A percentile compares a stretch with the other conserved stretches of the same genome.
Conservation (phyloP, 108 stramenopile genomes). For the Nannochloropsis salina region DNA sequence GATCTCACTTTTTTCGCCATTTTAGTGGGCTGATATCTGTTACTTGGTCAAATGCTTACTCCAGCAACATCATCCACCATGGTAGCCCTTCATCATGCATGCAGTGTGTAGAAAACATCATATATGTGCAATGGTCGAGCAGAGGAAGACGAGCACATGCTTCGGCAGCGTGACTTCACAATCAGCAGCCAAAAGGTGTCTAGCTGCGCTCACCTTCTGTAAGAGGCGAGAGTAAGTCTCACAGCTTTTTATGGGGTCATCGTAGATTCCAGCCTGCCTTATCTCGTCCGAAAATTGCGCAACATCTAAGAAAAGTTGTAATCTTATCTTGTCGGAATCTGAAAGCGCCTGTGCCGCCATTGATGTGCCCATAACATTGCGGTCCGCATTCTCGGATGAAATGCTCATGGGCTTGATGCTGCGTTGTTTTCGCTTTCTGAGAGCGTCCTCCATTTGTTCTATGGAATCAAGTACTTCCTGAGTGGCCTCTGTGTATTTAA, state of each 20-base stretch:
- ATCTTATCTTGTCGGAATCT: not conserved
- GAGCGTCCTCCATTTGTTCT: constrained; percentile 10
- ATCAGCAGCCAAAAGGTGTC: not conserved
- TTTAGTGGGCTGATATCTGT: too few relatives aligned
- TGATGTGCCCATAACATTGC: too few relatives aligned
- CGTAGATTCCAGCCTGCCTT: not conserved
- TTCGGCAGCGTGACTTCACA: not conserved
- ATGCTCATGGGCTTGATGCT: not conserved
- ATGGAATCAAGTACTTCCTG: not conserved
- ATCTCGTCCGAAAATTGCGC: not conserved
- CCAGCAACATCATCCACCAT: too few relatives aligned
- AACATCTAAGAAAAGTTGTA: not conserved
- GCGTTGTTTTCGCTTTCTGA: constrained; percentile 20
- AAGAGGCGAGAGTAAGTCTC: not conserved
- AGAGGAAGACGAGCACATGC: not conserved
- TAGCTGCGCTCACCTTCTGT: not conserved
- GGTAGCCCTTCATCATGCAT: too few relatives aligned
- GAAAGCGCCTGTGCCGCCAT: not conserved
- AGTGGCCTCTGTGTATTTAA: not conserved
- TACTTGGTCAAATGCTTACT: too few relatives aligned
- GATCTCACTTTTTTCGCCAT: too few relatives aligned
- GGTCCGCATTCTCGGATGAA: not conserved
- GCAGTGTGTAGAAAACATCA: too few relatives aligned
- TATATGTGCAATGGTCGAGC: too few relatives aligned
- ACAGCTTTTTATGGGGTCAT: not conserved